Base-by-base conservation (phyloP, 768 basidiomycete genomes). In the Mycena filopes region DNA sequence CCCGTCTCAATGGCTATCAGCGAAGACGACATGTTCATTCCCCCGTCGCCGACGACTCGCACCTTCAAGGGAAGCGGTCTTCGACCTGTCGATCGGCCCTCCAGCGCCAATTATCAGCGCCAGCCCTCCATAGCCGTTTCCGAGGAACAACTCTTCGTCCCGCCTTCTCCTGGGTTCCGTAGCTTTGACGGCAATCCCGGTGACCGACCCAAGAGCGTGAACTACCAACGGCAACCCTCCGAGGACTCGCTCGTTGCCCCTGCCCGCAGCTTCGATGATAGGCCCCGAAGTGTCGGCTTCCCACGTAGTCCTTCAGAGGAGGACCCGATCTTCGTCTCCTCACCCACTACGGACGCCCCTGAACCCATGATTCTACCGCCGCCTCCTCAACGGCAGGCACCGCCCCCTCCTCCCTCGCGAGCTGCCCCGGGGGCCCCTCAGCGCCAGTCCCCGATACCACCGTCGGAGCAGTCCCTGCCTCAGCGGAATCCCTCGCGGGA, bases 131-230 rank as follows among this genome's bases (percentile, higher is more conserved):
- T 81, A 71, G 81, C 81, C 48, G 55, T 83, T 63, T 75, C 82
- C 15, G 81, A 83, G 46, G 79, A 83, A 53, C 64, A 69, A 21
- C 88, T 87, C 2, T 85, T 84, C 65, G 83, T 79, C 21, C 88
- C 88, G 29, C 89, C 89, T 18, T 82, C 84, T 0, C 88, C 89
- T 20, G 82, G 83, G 42, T 90, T 89, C 77, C 79, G 83, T 61
- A 76, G 76, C 58, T 76, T 79, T 51, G 80, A 82, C 51, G 80
- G 75, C 16, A 73, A 72, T 16, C 56, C 59, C 13, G 46, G 55
- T 7, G 68, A 69, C 47, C 26, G 68, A 38, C 64, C 67, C 41
- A 50, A 31, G 65, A 70, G 67, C 29, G 48, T 36, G 21, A 55
- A 38, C 20, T 69, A 69, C 38, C 55, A 62, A 41, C 63, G 68